A percentile compares a stretch with the other conserved stretches of the same genome.
These are phyloP conservation scores for Vaccinium macrocarpon DNA, from an alignment of 148 eudicot species.

Conservation along the genomic window DNA sequence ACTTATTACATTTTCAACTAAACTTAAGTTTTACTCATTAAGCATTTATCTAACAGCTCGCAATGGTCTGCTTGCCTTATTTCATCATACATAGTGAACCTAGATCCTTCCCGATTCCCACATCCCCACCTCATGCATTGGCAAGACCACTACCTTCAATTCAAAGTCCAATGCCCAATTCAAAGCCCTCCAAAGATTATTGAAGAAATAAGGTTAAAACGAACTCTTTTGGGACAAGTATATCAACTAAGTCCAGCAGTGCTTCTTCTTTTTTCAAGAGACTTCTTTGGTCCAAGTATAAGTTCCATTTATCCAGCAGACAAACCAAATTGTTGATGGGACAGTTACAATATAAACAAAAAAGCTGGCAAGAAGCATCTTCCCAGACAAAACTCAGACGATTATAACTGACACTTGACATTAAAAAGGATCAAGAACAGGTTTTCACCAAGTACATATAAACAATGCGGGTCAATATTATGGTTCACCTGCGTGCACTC, in stretches of 20 bases:
- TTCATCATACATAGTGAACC: not conserved
- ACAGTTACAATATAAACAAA: not conserved
- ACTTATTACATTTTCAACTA: no score
- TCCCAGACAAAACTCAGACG: not conserved
- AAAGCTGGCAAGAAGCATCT: not conserved
- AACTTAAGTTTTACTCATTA: no score
- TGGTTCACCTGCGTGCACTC: constrained; percentile 60
- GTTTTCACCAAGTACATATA: constrained; percentile 3
- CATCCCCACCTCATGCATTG: not conserved
- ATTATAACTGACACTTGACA: not conserved
- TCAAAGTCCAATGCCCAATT: not conserved
- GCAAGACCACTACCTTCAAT: not conserved
- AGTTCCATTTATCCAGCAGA: not conserved
- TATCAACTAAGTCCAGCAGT: not conserved
- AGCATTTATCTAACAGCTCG: not conserved
- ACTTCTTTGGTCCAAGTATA: not conserved
- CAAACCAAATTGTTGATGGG: not conserved
- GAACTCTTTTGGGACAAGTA: not conserved
- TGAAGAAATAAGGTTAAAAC: not conserved
- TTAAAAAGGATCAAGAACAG: not conserved
- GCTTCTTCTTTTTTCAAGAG: not conserved
- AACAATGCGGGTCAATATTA: not conserved
- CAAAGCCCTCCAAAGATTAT: not conserved
- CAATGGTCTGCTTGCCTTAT: not conserved
- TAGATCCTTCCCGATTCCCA: not conserved